A percentile compares a stretch with the other conserved stretches of the same genome.
Evolutionary conservation across 106 monocot species (phyloP).

Genomic region (Narthecium ossifragum): DNA sequence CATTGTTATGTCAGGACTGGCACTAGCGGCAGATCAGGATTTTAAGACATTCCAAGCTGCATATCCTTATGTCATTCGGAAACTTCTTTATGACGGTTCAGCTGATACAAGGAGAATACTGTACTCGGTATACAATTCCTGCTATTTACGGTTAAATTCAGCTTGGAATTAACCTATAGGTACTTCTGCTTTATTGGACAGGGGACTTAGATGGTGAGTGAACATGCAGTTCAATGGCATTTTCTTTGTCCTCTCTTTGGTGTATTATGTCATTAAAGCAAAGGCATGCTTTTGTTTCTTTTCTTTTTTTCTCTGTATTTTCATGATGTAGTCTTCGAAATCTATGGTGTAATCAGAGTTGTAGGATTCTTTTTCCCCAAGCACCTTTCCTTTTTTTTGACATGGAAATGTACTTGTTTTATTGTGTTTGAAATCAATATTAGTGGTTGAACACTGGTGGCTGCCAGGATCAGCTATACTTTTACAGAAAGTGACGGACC

Average conservation of each 20-base stretch:
- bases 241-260: background rate
- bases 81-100: slow-evolving; percentile 85
- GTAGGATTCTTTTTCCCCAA: background rate
- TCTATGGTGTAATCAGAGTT: background rate
- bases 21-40: slow-evolving; percentile 70
- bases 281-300: background rate
- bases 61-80: slow-evolving; percentile 83
- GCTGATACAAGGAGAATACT: slow-evolving; percentile 54
- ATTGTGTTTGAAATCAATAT: background rate
- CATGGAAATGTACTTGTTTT: background rate
- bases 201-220: too few relatives aligned
- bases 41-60: slow-evolving; percentile 95
- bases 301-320: background rate
- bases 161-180: background rate
- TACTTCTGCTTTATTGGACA: too few relatives aligned
- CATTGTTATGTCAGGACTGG: slow-evolving; percentile 61
- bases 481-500: background rate
- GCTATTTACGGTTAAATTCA: background rate
- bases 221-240: too few relatives aligned
- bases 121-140: slow-evolving; percentile 49
- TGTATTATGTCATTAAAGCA: background rate
- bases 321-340: background rate
- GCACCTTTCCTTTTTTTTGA: background rate
- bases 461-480: background rate
- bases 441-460: background rate